Evolutionary conservation across 2,329 filamentous ascomycete species (phyloP).

Genomic region (Ophiostoma piceae): DNA sequence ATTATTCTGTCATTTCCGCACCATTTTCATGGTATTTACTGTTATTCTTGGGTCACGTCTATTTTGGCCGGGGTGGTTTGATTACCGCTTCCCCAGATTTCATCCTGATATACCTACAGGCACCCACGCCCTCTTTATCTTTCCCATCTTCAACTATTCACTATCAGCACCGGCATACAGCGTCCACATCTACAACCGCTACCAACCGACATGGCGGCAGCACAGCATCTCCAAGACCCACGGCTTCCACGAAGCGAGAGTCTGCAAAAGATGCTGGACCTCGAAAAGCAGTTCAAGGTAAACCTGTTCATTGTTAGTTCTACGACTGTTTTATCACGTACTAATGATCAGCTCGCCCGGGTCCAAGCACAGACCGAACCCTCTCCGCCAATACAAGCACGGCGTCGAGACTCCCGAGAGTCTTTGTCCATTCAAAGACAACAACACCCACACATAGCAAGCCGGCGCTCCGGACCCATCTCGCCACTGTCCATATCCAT

Average conservation of each 20-base stretch:
- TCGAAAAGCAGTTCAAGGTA: slow-evolving; percentile 56
- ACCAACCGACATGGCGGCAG: slow-evolving; percentile 23
- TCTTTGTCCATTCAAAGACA: neutral
- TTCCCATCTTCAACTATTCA: neutral
- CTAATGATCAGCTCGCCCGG: neutral
- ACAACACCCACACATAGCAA: neutral
- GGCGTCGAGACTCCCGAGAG: neutral
- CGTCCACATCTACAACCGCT: too few relatives aligned
- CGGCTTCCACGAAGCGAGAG: slow-evolving; percentile 37
- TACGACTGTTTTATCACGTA: neutral
- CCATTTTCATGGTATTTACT: neutral
- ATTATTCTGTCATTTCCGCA: neutral
- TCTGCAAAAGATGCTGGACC: slow-evolving; percentile 55
- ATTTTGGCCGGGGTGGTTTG: neutral
- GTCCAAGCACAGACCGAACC: neutral
- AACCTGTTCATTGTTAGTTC: slow-evolving; percentile 21
- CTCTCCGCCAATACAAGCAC: neutral
- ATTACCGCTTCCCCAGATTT: neutral
- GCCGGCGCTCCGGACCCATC: neutral
- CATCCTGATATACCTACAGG: neutral
- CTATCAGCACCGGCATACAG: neutral
- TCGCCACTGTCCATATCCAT: neutral
- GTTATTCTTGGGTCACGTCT: neutral
- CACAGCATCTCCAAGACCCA: slow-evolving; percentile 10
- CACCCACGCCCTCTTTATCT: neutral